These are phyloP conservation scores for Zalaria obscura DNA, from an alignment of 2,329 filamentous ascomycete species.

Conservation along the genomic window DNA sequence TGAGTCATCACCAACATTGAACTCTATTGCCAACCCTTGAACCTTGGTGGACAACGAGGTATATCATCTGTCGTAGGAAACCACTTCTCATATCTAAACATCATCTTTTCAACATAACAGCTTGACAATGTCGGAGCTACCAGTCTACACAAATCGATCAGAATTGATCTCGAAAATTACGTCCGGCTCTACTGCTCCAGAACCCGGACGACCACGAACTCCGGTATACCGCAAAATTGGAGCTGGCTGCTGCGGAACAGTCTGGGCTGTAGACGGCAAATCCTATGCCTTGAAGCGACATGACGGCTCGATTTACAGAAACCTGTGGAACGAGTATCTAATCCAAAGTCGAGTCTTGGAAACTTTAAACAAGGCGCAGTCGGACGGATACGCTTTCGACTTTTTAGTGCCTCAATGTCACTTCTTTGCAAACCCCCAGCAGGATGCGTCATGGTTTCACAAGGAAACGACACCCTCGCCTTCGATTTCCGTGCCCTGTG, in stretches of 20 bases:
- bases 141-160: neutral
- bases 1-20: too few species aligned
- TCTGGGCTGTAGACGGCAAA: slow-evolving; percentile 1
- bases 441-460: neutral
- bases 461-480: neutral
- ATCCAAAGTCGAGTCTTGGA: neutral
- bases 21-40: too few species aligned
- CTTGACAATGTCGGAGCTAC: too few species aligned
- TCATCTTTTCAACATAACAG: too few species aligned
- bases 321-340: neutral
- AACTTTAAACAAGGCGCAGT: neutral
- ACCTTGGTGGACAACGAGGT: neutral
- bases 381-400: neutral
- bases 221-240: slow-evolving; percentile 1
- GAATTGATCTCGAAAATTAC: neutral
- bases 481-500: neutral
- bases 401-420: neutral
- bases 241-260: slow-evolving; percentile 2
- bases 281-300: slow-evolving; percentile 3
- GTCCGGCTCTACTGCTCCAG: neutral
- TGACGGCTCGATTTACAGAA: slow-evolving; percentile 1
- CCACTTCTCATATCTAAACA: neutral
- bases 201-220: neutral
- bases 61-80: neutral
- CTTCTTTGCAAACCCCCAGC: neutral